Evolutionary conservation across 2,329 filamentous ascomycete genomes (phyloP).

Genomic region (Macrophomina pseudophaseolina): DNA sequence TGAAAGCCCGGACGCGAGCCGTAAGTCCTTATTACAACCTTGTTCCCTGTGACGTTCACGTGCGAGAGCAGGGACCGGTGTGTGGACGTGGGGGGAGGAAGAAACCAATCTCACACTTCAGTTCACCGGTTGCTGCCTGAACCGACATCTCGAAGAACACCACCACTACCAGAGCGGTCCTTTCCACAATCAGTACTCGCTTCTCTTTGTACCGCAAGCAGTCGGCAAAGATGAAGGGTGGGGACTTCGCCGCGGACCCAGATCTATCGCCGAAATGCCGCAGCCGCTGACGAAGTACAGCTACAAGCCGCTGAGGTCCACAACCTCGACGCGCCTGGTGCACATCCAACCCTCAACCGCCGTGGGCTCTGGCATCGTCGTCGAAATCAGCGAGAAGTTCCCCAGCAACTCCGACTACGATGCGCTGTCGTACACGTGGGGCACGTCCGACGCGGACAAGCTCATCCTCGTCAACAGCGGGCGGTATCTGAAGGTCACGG

Average conservation of each 20-base stretch:
- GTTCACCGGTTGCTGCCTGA: neutral
- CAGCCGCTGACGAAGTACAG: slow-evolving; percentile 9
- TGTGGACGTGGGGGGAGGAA: neutral
- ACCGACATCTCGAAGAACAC: neutral
- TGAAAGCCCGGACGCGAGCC: slow-evolving; percentile 17
- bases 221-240: slow-evolving; percentile 6
- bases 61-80: neutral
- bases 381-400: slow-evolving; percentile 7
- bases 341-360: slow-evolving; percentile 14
- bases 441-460: slow-evolving; percentile 25
- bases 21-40: slow-evolving; percentile 7
- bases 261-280: slow-evolving; percentile 13
- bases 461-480: slow-evolving; percentile 28
- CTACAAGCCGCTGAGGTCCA: slow-evolving; percentile 17
- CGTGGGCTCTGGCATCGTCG: slow-evolving; percentile 1
- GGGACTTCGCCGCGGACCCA: neutral
- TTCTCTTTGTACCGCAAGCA: neutral
- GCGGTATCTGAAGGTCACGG: slow-evolving; percentile 26
- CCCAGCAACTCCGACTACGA: slow-evolving; percentile 40
- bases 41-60: slow-evolving; percentile 17
- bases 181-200: neutral
- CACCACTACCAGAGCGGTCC: neutral
- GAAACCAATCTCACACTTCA: neutral
- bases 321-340: slow-evolving; percentile 14
- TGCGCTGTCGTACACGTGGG: slow-evolving; percentile 35